Evolutionary conservation across 2,329 filamentous ascomycete genomes (phyloP).

Genomic region (Blumeriella jaapii): DNA sequence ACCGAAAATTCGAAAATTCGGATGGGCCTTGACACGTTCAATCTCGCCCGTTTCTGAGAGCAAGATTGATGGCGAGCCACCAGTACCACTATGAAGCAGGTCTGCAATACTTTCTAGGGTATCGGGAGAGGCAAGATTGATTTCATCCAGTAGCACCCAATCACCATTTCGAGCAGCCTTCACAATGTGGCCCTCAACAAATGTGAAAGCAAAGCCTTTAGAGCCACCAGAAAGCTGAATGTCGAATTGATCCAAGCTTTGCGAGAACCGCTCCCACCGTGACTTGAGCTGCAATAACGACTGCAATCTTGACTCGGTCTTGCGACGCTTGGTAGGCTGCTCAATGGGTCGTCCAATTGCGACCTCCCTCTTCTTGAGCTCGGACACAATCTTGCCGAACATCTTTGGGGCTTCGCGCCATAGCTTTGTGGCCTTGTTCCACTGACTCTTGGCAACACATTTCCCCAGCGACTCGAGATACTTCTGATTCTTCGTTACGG

Average conservation of each 20-base stretch:
- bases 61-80: slow-evolving; percentile 67
- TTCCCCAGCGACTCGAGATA: slow-evolving; percentile 76
- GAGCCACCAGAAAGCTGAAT: slow-evolving; percentile 63
- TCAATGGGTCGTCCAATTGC: slow-evolving; percentile 32
- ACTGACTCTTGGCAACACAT: slow-evolving; percentile 70
- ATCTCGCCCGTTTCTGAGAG: slow-evolving; percentile 90
- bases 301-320: slow-evolving; percentile 55
- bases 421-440: slow-evolving; percentile 73
- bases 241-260: slow-evolving; percentile 66
- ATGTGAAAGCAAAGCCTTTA: slow-evolving; percentile 80
- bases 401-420: slow-evolving; percentile 86
- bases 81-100: slow-evolving; percentile 62
- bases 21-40: slow-evolving; percentile 78
- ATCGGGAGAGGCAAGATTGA: slow-evolving; percentile 90
- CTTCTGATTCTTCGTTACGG: slow-evolving; percentile 72
- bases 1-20: slow-evolving; percentile 89
- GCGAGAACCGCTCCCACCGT: slow-evolving; percentile 72
- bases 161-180: slow-evolving; percentile 93
- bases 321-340: slow-evolving; percentile 58
- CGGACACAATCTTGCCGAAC: slow-evolving; percentile 59
- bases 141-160: slow-evolving; percentile 94
- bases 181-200: slow-evolving; percentile 91
- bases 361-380: slow-evolving; percentile 36
- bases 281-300: slow-evolving; percentile 44
- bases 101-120: slow-evolving; percentile 90